Evolutionary conservation across 257 asterid genomes (phyloP).

Genomic region (Penstemon newberryi): DNA sequence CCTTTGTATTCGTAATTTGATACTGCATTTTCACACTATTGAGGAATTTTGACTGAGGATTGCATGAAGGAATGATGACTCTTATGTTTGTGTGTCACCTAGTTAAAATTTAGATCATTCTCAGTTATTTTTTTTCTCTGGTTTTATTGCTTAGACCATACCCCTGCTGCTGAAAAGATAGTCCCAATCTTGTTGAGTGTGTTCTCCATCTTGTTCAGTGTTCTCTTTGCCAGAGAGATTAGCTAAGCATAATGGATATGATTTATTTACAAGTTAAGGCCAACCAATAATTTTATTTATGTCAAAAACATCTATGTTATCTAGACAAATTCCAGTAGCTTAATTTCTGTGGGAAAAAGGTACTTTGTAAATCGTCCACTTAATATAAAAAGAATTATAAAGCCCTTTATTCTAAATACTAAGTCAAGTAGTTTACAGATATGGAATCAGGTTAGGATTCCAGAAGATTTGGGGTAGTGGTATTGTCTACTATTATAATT

Average conservation of each 20-base stretch:
- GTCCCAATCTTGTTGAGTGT: not conserved
- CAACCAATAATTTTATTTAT: too few species aligned
- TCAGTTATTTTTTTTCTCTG: not conserved
- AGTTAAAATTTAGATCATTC: not conserved
- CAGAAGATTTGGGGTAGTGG: slow-evolving; percentile 1
- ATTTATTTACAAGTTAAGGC: slow-evolving; percentile 15
- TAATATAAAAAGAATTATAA: not conserved
- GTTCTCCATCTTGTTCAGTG: not conserved
- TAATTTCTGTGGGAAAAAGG: too few species aligned
- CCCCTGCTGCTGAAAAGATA: not conserved
- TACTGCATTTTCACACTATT: not conserved
- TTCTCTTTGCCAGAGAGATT: slow-evolving; percentile 24
- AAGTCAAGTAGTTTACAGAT: not conserved
- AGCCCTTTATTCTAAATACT: not conserved
- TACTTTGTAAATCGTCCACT: too few species aligned
- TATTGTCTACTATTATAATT: not conserved
- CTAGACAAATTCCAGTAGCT: too few species aligned
- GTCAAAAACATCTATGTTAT: too few species aligned
- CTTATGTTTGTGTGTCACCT: not conserved
- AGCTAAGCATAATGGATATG: slow-evolving; percentile 8
- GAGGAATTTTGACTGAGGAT: slow-evolving; percentile 11
- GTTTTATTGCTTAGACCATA: not conserved
- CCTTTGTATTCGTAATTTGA: slow-evolving; percentile 14
- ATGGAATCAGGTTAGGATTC: not conserved
- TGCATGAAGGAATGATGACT: not conserved